Conservation (phyloP, 345 rosid species). For the Citrus reticulata region DNA sequence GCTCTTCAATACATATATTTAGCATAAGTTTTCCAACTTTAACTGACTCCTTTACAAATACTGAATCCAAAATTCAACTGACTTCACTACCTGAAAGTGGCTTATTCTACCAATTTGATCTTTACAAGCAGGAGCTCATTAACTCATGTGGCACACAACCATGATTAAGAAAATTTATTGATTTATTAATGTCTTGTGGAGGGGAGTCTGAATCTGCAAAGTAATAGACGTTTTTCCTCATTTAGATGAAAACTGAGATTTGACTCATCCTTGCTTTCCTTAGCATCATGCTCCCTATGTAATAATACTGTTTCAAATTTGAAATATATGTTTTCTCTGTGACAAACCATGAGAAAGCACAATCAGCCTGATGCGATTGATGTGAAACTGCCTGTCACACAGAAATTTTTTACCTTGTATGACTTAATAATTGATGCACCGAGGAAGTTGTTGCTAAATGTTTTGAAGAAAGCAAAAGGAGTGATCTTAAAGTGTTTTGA, state of each 20-base stretch:
- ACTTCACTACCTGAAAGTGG: neutral
- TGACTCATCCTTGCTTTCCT: neutral
- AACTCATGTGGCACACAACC: slow-evolving; percentile 80
- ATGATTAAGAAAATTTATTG: slow-evolving; percentile 80
- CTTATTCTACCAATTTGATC: neutral
- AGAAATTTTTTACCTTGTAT: neutral
- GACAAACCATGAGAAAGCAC: neutral
- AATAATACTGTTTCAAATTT: neutral
- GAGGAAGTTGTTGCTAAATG: too few relatives aligned
- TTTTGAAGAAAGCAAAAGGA: too few relatives aligned
- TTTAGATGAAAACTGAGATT: neutral
- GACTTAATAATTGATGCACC: neutral
- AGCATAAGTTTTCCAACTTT: neutral
- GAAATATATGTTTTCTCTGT: neutral
- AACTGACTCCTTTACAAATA: neutral
- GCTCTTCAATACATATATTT: neutral
- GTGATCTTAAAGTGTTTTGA: too few relatives aligned
- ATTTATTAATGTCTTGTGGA: slow-evolving; percentile 77
- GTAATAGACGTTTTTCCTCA: slow-evolving; percentile 23
- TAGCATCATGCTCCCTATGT: neutral
- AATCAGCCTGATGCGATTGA: neutral
- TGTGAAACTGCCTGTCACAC: neutral
- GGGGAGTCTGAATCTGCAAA: slow-evolving; percentile 87
- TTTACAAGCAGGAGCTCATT: slow-evolving; percentile 68
- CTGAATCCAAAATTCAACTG: neutral